phyloP scores from a whole-genome alignment of 345 rosid species.

The Syzygium aromaticum region DNA sequence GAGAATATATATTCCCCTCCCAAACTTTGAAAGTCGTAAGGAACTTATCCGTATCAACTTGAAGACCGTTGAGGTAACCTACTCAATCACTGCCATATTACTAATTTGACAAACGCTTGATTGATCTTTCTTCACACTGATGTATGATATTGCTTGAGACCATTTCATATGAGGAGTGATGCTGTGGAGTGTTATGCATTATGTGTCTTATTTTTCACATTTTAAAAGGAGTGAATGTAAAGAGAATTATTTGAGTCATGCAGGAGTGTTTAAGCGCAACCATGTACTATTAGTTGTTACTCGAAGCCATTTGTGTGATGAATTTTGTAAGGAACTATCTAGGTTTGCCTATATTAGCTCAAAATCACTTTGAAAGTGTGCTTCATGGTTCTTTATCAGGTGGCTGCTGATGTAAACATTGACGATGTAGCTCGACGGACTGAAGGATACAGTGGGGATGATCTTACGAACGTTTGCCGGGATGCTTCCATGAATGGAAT shows the following conservation, averaged over 20 bases:
- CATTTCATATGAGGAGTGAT: neutral
- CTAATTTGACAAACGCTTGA: neutral
- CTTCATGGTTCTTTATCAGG: conserved; percentile 23
- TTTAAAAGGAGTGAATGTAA: neutral
- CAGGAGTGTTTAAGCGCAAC: neutral
- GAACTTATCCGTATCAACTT: conserved; percentile 93
- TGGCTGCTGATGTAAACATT: conserved; percentile 77
- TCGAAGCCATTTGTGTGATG: neutral
- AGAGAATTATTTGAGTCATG: neutral
- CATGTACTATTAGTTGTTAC: neutral
- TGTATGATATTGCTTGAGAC: neutral
- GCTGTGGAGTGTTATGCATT: neutral
- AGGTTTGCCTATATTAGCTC: neutral
- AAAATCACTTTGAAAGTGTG: neutral
- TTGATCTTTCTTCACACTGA: neutral
- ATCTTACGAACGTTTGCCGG: conserved; percentile 93
- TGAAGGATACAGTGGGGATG: conserved; percentile 98
- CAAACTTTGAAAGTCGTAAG: conserved; percentile 94
- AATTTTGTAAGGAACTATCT: neutral
- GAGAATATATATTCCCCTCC: conserved; percentile 97
- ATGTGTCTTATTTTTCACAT: neutral
- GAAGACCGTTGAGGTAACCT: conserved; percentile 85
- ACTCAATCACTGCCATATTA: neutral
- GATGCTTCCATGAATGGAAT: conserved; percentile 98
- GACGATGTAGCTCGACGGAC: conserved; percentile 90